A percentile compares a stretch with the other conserved stretches of the same genome.
These are phyloP conservation scores for Daedaleopsis nitida DNA, from an alignment of 768 basidiomycete genomes.

Conservation along the genomic window DNA sequence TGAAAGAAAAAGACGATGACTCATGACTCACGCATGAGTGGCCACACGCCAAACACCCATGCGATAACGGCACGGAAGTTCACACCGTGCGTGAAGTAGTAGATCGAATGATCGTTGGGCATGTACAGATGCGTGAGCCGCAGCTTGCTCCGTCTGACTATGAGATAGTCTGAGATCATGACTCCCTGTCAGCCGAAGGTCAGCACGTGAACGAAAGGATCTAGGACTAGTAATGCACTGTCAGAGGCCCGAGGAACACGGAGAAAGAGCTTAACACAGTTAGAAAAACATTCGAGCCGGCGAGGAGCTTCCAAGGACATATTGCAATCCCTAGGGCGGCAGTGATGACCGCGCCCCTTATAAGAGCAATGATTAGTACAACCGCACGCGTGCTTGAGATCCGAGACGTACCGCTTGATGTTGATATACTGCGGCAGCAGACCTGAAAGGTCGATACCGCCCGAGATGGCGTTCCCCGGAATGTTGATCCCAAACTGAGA, in stretches of 20 bases:
- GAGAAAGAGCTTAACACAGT: constrained; percentile 44
- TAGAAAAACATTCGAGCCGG: constrained; percentile 36
- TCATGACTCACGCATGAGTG: constrained; percentile 15
- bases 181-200: constrained; percentile 28
- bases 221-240: background rate
- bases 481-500: constrained; percentile 27
- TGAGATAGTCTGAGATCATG: constrained; percentile 37
- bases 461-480: constrained; percentile 25
- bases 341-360: constrained; percentile 39
- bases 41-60: constrained; percentile 26
- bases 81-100: constrained; percentile 27
- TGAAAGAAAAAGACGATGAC: background rate
- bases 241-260: constrained; percentile 48
- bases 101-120: constrained; percentile 16
- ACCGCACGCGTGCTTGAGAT: no score
- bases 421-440: constrained; percentile 45
- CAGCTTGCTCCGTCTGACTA: constrained; percentile 23
- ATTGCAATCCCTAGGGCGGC: constrained; percentile 30
- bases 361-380: background rate
- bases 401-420: constrained; percentile 33
- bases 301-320: constrained; percentile 48
- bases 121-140: constrained; percentile 27
- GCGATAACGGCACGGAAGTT: constrained; percentile 28
- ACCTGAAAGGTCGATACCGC: constrained; percentile 41
- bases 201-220: no score